Conservation (phyloP, 441 rosid genomes). For the Populus trichocarpa region DNA sequence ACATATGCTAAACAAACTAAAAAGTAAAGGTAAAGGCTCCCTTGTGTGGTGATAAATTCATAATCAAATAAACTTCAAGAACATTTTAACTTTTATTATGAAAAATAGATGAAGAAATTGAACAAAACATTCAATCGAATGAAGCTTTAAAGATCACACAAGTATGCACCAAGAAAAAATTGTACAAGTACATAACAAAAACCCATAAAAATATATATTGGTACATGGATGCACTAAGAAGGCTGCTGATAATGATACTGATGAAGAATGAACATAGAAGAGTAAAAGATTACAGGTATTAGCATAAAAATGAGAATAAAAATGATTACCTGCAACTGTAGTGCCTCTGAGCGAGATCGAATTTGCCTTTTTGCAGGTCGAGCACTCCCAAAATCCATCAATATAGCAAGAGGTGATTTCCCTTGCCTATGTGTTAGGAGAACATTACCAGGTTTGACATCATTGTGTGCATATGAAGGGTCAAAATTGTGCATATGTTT, state of each 20-base stretch:
- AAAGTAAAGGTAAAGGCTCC: neutral
- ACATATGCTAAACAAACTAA: neutral
- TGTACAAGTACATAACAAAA: neutral
- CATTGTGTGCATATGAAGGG: slow-evolving; percentile 98
- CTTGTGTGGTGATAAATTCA: neutral
- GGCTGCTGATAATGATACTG: neutral
- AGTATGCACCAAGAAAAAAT: neutral
- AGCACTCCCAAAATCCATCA: slow-evolving; percentile 99
- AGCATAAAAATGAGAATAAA: no score
- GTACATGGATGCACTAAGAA: neutral
- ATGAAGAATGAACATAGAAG: neutral
- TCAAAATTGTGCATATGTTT: slow-evolving; percentile 91
- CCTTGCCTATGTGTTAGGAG: slow-evolving; percentile 88
- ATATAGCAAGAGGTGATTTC: slow-evolving; percentile 73
- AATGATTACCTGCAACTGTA: slow-evolving; percentile 74
- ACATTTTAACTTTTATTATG: neutral
- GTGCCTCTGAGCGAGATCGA: slow-evolving; percentile 88
- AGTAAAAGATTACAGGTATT: neutral
- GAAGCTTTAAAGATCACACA: neutral
- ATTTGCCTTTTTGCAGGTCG: slow-evolving; percentile 85
- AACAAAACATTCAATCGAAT: neutral
- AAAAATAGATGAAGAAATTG: neutral
- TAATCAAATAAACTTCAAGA: neutral
- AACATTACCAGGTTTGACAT: slow-evolving; percentile 98
- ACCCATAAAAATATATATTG: neutral